Evolutionary conservation across 768 basidiomycete genomes (phyloP).

Genomic region (Hysterangium stoloniferum): DNA sequence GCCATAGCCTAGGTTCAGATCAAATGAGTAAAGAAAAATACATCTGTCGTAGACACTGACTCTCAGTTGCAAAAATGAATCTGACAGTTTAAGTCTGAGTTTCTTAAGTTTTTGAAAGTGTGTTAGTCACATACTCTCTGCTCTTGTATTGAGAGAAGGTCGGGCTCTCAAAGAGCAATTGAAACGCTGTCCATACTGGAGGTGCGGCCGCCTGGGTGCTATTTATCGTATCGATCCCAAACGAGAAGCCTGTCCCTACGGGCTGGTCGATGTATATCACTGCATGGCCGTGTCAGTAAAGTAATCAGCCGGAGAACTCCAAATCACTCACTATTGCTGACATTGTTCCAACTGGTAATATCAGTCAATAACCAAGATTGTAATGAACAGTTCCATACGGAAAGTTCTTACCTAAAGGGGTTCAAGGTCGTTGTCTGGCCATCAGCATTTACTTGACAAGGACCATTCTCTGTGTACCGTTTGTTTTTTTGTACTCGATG

Average conservation of each 20-base stretch:
- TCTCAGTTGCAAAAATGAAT: constrained; percentile 55
- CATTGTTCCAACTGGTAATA: constrained; percentile 49
- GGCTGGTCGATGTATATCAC: constrained; percentile 70
- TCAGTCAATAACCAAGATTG: no score
- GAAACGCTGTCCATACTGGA: constrained; percentile 55
- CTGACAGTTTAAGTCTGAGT: no score
- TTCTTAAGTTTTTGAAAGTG: no score
- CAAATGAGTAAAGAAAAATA: no score
- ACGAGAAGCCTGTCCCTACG: constrained; percentile 58
- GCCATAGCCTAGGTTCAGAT: constrained; percentile 39
- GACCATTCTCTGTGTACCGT: constrained; percentile 60
- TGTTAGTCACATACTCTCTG: constrained; percentile 35
- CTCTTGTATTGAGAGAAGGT: constrained; percentile 44
- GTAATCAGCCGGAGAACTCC: neutral
- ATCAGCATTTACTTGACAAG: constrained; percentile 52
- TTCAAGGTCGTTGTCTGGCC: constrained; percentile 45
- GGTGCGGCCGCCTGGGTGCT: constrained; percentile 47
- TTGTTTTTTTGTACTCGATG: no score
- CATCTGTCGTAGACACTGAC: neutral
- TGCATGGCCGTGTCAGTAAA: constrained; percentile 22
- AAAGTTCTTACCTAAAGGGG: constrained; percentile 46
- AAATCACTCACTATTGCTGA: constrained; percentile 48
- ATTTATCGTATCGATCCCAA: constrained; percentile 49
- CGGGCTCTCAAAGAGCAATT: constrained; percentile 50
- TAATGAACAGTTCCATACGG: no score